Percentiles rank a stretch among this genome's conserved stretches.
These are phyloP conservation scores for Wickerhamiella galacta DNA, from an alignment of 805 yeast species.

Conservation along the genomic window DNA sequence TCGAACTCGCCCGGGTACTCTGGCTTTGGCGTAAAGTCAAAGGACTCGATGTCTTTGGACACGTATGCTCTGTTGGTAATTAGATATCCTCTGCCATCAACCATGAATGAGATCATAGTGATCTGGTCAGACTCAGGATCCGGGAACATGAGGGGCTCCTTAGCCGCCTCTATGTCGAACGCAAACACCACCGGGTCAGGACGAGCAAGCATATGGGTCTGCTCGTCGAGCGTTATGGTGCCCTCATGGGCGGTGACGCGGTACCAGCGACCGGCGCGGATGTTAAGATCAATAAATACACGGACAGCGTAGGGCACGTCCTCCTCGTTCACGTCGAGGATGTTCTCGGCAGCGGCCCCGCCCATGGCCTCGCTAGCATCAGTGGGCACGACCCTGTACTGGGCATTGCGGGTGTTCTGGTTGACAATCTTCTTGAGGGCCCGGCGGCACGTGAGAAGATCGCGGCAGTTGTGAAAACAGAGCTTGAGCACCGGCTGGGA, in stretches of 20 bases:
- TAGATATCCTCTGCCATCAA: constrained; percentile 89
- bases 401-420: constrained; percentile 44
- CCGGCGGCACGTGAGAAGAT: constrained; percentile 60
- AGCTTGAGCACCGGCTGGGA: constrained; percentile 47
- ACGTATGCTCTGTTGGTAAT: constrained; percentile 92
- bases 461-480: constrained; percentile 56
- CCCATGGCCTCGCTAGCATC: constrained; percentile 3
- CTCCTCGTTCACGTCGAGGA: constrained; percentile 76
- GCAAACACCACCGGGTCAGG: constrained; percentile 96
- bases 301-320: constrained; percentile 96
- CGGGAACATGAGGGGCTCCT: constrained; percentile 90
- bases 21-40: constrained; percentile 93
- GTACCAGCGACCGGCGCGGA: constrained; percentile 95
- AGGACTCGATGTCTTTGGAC: constrained; percentile 87
- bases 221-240: constrained; percentile 36
- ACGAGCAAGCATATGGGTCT: constrained; percentile 67
- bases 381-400: constrained; percentile 16
- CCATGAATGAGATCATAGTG: constrained; percentile 99
- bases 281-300: constrained; percentile 69
- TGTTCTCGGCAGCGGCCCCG: constrained; percentile 38
- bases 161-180: constrained; percentile 94
- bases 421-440: constrained; percentile 49
- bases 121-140: constrained; percentile 79
- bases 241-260: constrained; percentile 51
- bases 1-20: constrained; percentile 85